Evolutionary conservation across 2,329 filamentous ascomycete species (phyloP), one percentile per base, ranked within the genome.

Genomic region (Fusarium beomiforme): DNA sequence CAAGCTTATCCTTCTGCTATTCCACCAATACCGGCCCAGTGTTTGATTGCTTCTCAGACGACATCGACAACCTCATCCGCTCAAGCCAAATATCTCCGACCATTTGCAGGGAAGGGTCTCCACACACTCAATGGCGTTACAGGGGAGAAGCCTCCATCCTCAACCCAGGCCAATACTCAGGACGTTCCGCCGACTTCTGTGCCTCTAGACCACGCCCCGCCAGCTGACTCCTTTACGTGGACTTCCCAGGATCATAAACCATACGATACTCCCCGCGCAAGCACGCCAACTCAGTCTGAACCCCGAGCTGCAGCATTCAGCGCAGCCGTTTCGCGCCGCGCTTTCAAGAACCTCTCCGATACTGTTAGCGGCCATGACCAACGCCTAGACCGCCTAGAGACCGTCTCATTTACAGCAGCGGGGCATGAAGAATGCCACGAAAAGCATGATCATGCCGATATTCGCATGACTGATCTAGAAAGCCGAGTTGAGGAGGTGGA

Each of bases 361-460:
- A 84, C 85, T n/a, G 84, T 91, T 64, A 83, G 87, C 63, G 85
- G 86, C 21, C 88, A 94, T 64, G 89, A 89, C 39, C 85, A 87
- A 56, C 89, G 93, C 3, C 79, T 95, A 16, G 90, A 93, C 51
- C 83, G 85, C 59, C 83, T 95, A 9, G 93, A 95, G 79, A 92
- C 87, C 54, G 84, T 87, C 3, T 94, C 91, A 0, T 93, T 94
- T 75, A 89, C 89, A 26, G 85, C 88, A 44, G 84, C 86, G 21
- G 86, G 87, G n/a, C 87, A 92, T 50, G 92, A 94, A 24, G 90
- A 92, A 39, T 88, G 92, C 51, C 83, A 90, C 21, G 91, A 93
- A 23, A 89, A 87, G 58, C 86, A 92, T 73, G 92, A 94, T 36
- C 81, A 88, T 50, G 79, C 88, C 46, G 92, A 94, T 70, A 85